Percentiles rank a stretch among this genome's conserved stretches.
Conservation (phyloP, 306 rosid species). For the Prunus armeniaca region DNA sequence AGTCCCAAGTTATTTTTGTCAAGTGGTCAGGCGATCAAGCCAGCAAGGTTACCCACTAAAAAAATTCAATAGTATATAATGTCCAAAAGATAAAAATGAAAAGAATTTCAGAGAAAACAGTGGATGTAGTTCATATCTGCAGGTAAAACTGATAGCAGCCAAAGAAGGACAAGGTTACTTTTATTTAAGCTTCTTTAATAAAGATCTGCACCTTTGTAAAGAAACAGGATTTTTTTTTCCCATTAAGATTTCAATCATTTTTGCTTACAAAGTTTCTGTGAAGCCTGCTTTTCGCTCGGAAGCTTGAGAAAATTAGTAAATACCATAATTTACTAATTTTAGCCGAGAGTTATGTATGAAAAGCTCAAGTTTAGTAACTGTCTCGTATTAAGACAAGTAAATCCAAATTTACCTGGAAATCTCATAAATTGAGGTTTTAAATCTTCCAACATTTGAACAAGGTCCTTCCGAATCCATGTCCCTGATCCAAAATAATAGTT, state of each 20-base stretch:
- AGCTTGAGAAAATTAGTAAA: too few species aligned
- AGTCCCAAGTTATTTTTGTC: background rate
- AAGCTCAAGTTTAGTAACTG: background rate
- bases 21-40: background rate
- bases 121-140: too few species aligned
- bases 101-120: background rate
- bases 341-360: background rate
- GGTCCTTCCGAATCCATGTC: constrained; percentile 82
- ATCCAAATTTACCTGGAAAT: constrained; percentile 69
- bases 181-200: too few species aligned
- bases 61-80: too few species aligned
- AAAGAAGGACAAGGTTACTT: too few species aligned
- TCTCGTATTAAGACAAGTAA: background rate
- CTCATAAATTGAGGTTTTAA: constrained; percentile 74
- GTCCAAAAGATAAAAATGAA: background rate
- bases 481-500: constrained; percentile 44
- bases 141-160: too few species aligned
- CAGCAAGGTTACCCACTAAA: background rate
- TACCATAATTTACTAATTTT: background rate
- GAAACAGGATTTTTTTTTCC: too few species aligned
- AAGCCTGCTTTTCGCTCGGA: too few species aligned
- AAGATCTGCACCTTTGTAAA: too few species aligned
- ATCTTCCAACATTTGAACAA: constrained; percentile 50
- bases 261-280: too few species aligned
- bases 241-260: too few species aligned